Conservation (phyloP, 176 grass and related monocot genomes). For the Aegilops speltoides region DNA sequence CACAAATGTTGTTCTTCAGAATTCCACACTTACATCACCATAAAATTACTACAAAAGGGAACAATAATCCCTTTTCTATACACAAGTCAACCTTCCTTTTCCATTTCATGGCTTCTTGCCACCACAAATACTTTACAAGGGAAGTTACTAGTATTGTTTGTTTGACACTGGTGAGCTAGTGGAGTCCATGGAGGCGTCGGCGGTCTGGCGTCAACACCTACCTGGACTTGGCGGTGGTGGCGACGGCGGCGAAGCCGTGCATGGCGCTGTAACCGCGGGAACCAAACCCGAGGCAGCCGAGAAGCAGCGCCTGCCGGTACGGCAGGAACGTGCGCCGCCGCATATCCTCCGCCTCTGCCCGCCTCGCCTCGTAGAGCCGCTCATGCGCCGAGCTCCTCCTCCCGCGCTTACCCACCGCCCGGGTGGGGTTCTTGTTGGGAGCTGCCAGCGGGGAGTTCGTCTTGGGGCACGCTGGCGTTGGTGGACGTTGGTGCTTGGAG, state of each 20-base stretch:
- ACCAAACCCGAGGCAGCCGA: slow-evolving; percentile 65
- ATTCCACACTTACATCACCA: slow-evolving; percentile 1
- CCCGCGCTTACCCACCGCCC: slow-evolving; percentile 5
- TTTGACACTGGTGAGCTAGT: slow-evolving; percentile 8
- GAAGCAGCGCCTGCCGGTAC: slow-evolving; percentile 61
- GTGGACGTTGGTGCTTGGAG: neutral
- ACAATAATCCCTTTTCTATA: slow-evolving; percentile 12
- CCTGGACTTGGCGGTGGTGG: slow-evolving; percentile 45
- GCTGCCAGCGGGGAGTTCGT: slow-evolving; percentile 15
- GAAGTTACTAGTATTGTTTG: neutral
- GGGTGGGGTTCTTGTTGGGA: neutral
- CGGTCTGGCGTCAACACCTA: slow-evolving; percentile 33
- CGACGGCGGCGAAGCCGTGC: slow-evolving; percentile 45
- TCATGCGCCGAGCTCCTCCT: slow-evolving; percentile 54
- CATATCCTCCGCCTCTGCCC: slow-evolving; percentile 80
- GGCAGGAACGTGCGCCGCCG: slow-evolving; percentile 83
- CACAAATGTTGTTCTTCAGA: neutral
- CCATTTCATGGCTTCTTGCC: neutral
- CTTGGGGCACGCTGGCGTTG: neutral
- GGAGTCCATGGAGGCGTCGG: neutral
- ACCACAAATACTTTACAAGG: neutral
- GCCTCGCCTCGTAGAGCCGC: slow-evolving; percentile 63
- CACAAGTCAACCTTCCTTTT: slow-evolving; percentile 17
- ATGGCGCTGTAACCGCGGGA: slow-evolving; percentile 61
- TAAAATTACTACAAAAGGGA: slow-evolving; percentile 22